phyloP scores from a whole-genome alignment of 768 basidiomycete genomes.

The Pisolithus orientalis region DNA sequence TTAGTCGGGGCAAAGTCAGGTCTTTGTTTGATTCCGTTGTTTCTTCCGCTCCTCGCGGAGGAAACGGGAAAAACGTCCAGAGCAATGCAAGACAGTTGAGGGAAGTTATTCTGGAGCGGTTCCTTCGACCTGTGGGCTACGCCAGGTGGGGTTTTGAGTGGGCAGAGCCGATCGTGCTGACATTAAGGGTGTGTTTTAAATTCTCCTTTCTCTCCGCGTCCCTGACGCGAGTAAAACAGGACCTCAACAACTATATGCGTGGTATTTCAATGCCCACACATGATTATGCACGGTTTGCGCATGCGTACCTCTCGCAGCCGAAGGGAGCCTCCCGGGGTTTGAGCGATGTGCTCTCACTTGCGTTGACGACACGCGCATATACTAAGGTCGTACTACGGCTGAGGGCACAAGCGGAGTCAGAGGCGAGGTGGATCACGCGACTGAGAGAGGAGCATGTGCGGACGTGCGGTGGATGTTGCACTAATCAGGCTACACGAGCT shows the following conservation, averaged over 20 bases:
- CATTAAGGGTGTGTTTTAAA: conserved; percentile 46
- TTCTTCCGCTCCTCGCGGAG: conserved; percentile 40
- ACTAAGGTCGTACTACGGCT: conserved; percentile 75
- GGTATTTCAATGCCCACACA: conserved; percentile 73
- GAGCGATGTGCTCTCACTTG: conserved; percentile 40
- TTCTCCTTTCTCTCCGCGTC: background rate
- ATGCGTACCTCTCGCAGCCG: conserved; percentile 49
- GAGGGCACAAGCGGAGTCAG: conserved; percentile 72
- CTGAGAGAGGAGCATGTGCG: conserved; percentile 2
- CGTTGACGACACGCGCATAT: conserved; percentile 66
- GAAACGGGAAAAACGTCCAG: conserved; percentile 31
- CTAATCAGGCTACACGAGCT: background rate
- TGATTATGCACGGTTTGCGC: conserved; percentile 59
- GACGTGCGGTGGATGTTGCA: conserved; percentile 16
- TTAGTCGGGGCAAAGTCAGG: background rate
- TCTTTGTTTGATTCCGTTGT: background rate
- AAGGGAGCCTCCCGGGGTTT: conserved; percentile 32
- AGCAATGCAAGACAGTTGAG: conserved; percentile 45
- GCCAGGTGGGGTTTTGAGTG: conserved; percentile 50
- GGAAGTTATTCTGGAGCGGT: conserved; percentile 65
- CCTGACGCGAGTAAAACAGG: conserved; percentile 36
- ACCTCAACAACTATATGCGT: conserved; percentile 74
- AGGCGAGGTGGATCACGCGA: conserved; percentile 21
- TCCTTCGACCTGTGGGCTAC: conserved; percentile 68
- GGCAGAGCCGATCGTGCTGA: conserved; percentile 57